Conservation (phyloP, 176 grass and related monocot species). For the Zoysia japonica region DNA sequence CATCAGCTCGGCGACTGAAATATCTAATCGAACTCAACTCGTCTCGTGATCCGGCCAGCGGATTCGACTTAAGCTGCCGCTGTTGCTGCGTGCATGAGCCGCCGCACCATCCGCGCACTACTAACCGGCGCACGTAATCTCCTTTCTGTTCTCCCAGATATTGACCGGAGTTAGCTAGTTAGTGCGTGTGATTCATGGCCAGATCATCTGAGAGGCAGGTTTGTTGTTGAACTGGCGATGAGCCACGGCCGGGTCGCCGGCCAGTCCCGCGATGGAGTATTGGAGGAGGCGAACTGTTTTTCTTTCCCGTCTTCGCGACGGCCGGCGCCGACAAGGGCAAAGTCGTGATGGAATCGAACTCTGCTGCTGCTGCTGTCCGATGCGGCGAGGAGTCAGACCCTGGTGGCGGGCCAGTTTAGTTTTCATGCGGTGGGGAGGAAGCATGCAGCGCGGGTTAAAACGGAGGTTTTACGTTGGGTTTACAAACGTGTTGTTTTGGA, state of each 20-base stretch:
- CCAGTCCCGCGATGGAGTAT: not conserved
- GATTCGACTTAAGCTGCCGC: slow-evolving; percentile 12
- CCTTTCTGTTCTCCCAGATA: slow-evolving; percentile 9
- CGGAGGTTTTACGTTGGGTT: too few relatives aligned
- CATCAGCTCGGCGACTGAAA: not conserved
- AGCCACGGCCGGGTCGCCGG: not conserved
- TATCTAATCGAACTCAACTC: not conserved
- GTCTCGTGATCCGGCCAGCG: not conserved
- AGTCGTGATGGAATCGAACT: slow-evolving; percentile 1
- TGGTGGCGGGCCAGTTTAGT: too few relatives aligned
- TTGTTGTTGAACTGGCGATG: not conserved
- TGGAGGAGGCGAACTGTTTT: not conserved
- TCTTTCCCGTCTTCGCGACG: slow-evolving; percentile 27
- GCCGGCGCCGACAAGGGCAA: slow-evolving; percentile 2
- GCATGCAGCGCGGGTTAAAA: too few relatives aligned
- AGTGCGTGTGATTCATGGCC: slow-evolving; percentile 36
- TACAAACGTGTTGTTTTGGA: too few relatives aligned
- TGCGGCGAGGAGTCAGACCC: slow-evolving; percentile 25
- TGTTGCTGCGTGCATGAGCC: not conserved
- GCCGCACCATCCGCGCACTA: slow-evolving; percentile 11
- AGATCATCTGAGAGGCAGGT: slow-evolving; percentile 4
- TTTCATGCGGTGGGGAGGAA: too few relatives aligned
- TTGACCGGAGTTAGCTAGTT: slow-evolving; percentile 33
- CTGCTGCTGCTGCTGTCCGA: not conserved
- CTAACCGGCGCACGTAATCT: not conserved